Evolutionary conservation across 1,139 yeast genomes (phyloP), one percentile per base, ranked within the genome.

Genomic region (Protomyces macrosporus): DNA sequence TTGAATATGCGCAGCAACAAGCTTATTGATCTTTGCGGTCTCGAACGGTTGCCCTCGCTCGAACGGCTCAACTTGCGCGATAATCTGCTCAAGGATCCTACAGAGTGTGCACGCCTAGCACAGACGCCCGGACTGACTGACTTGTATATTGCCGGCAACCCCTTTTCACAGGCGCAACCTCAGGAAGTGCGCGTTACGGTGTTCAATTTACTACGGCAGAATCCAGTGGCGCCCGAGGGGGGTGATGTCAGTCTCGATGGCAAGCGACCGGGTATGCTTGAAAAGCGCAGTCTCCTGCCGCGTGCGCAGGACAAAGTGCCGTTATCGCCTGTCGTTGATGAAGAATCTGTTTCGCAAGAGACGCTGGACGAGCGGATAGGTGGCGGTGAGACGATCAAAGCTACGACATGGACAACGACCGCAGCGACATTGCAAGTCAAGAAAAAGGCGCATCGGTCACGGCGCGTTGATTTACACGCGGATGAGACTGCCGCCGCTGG

Each of bases 221-320:
- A 82, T 35, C 66, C 69, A 14, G 23, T 42, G 3, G 37, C 62
- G 7, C 81, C 78, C 63, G 80, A 78, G 66, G 75, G 76, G 48
- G 83, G 81, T 65, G 72, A 72, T 30, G 72, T 84, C 67, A 78
- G 81, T 69, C 80, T 84, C 58, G 88, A 84, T 71, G 88, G 85
- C 64, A 82, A 86, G 7, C 74, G 81, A 65, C 88, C 88, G 0
- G 88, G 88, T 0, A 80, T 84, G 66, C 82, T 84, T 72, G 88
- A 84, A 60, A 68, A 65, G 51, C 66, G 70, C 12, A 61, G 62
- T 16, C 52, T 70, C 23, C 58, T 52, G 23, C 66, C 68, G 37
- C 62, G 70, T 1, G 70, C 65, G 3, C 61, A 57, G 36, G 69
- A 67, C 34, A 9, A 37, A 12, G 65, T 67, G 30, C 50, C 63